phyloP scores from a whole-genome alignment of 345 rosid genomes.

The Eucalyptus urophylla region DNA sequence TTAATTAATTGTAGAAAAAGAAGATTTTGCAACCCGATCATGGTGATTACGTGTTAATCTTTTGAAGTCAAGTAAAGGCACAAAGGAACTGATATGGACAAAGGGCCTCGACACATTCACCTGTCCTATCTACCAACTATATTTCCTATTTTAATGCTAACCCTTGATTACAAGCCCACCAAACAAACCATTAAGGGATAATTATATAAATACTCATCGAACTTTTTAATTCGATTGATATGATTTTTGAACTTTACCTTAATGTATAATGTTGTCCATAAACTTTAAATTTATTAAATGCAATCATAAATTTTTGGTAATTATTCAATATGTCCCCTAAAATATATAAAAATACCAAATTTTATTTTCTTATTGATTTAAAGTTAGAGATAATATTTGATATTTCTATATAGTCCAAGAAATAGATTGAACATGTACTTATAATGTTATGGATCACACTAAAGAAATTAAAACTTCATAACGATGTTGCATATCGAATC shows the following conservation, averaged over 20 bases:
- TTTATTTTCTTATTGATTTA: not conserved
- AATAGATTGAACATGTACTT: no score
- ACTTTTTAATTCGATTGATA: not conserved
- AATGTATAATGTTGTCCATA: no score
- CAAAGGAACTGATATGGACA: not conserved
- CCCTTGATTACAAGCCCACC: not conserved
- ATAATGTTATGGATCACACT: not conserved
- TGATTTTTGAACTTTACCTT: accelerated
- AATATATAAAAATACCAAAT: not conserved
- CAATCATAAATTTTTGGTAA: not conserved
- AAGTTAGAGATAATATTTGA: accelerated
- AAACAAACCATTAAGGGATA: not conserved
- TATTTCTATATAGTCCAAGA: no score
- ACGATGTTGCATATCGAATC: accelerated
- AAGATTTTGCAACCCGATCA: no score
- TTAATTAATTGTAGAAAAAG: not conserved
- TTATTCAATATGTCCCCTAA: not conserved
- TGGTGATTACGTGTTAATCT: not conserved
- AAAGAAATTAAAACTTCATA: accelerated
- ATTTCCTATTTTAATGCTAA: not conserved
- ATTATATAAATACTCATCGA: not conserved
- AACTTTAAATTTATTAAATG: no score
- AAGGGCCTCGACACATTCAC: not conserved
- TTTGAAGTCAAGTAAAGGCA: not conserved
- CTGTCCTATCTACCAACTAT: not conserved